phyloP scores from a whole-genome alignment of 2,329 filamentous ascomycete genomes.

The Bipolaris gigantea region DNA sequence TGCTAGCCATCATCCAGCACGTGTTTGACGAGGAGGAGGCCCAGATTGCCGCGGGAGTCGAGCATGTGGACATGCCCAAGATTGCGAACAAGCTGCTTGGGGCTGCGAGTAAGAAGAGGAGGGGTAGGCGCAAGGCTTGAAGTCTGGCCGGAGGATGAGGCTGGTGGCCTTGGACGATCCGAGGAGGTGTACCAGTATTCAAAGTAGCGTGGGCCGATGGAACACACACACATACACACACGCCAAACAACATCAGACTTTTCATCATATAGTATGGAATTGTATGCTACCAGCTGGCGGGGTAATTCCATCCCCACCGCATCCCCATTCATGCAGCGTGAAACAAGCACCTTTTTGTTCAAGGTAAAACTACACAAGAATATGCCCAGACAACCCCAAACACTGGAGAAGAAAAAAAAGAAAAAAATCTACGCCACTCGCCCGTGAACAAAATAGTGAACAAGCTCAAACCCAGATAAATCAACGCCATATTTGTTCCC shows the following conservation, averaged over 20 bases:
- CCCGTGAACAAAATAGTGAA: constrained; percentile 13
- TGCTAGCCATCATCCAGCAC: constrained; percentile 27
- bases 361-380: constrained; percentile 14
- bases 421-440: constrained; percentile 15
- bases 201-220: too few relatives aligned
- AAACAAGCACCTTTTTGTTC: constrained; percentile 3
- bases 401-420: background rate
- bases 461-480: constrained; percentile 16
- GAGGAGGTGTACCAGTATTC: too few relatives aligned
- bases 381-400: constrained; percentile 13
- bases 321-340: constrained; percentile 28
- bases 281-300: constrained; percentile 23
- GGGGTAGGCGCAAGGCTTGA: constrained; percentile 15
- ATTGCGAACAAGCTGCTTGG: constrained; percentile 36
- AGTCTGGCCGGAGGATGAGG: too few relatives aligned
- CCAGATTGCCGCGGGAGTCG: constrained; percentile 31
- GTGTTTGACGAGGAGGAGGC: constrained; percentile 41
- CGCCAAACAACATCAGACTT: too few relatives aligned
- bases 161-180: too few relatives aligned
- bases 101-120: constrained; percentile 31
- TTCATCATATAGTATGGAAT: too few relatives aligned
- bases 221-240: too few relatives aligned
- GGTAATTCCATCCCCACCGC: constrained; percentile 22
- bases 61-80: constrained; percentile 32
- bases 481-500: constrained; percentile 16